Evolutionary conservation across 768 basidiomycete genomes (phyloP), one percentile per base, ranked within the genome.

Genomic region (Tylopilus cervinicoccineus): DNA sequence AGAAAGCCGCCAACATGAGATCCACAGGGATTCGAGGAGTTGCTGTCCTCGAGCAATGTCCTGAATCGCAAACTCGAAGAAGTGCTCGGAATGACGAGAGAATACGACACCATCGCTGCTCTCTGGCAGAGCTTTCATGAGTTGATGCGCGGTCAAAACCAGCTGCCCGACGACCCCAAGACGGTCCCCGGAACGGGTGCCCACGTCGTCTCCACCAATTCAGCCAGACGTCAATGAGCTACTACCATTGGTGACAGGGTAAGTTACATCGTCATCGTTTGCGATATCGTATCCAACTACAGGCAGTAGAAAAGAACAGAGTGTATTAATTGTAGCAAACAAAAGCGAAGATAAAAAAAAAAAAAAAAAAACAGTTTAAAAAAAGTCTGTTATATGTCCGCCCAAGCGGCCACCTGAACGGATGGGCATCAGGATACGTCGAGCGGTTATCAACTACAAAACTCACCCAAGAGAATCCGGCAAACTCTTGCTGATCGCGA

Each of bases 401-500:
- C 82, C 82, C 82, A 84, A 52, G 62, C 59, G 27, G 82, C 82
- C 44, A 67, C 61, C 62, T 64, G 45, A 29, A 31, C 17, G 13
- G 14, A 20, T 17, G 6, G n/a, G 6, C 6, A 12, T 31, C 40
- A 44, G 46, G 40, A 17, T 28, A 43, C 17, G 10, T 0, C 1
- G 10, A 10, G 0, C 22, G 39, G 5, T 24, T 17, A 29, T 34
- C n/a, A 8, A 22, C 10, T 5, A 22, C 14, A 8, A 13, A 13
- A 50, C 65, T 49, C 47, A 89, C 90, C 92, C 94, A 97, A 52
- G 93, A 95, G 76, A 97, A 97, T 16, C 93, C 93, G 57, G 90
- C 85, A 73, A 99, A 99, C 68, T 97, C 95, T 45, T 84, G 79
- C 70, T 99, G 96, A 62, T 98, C 93, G 41, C 84, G 84, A 23